Conservation (phyloP, 164 flowering plant species). For the Tetrastigma voinierianum region DNA sequence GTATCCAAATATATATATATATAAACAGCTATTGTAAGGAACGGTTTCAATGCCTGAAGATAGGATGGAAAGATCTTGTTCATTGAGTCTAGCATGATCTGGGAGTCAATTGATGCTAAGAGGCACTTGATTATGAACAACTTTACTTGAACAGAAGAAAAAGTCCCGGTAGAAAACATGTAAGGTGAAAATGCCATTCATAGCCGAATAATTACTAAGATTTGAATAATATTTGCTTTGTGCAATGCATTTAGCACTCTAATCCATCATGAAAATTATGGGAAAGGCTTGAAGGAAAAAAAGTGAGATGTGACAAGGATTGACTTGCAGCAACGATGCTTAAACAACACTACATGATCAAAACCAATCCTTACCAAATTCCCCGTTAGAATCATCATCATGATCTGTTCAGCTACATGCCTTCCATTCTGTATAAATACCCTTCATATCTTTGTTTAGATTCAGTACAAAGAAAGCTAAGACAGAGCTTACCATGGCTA, state of each 20-base stretch:
- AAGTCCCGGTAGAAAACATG: too few relatives aligned
- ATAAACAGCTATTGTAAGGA: too few relatives aligned
- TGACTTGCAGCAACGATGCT: constrained; percentile 8
- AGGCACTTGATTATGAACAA: too few relatives aligned
- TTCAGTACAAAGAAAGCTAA: neutral
- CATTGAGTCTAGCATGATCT: too few relatives aligned
- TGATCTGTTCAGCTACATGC: neutral
- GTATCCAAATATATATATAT: too few relatives aligned
- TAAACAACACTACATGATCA: constrained; percentile 13
- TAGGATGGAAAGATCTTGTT: too few relatives aligned
- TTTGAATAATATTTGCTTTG: too few relatives aligned
- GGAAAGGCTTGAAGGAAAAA: neutral
- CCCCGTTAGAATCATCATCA: neutral
- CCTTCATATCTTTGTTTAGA: neutral
- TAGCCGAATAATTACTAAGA: too few relatives aligned
- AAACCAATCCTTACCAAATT: constrained; percentile 1
- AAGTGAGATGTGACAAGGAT: neutral
- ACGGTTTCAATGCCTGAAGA: too few relatives aligned
- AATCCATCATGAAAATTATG: neutral
- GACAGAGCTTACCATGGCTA: constrained; percentile 13
- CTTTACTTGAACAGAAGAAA: too few relatives aligned
- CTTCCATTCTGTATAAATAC: constrained; percentile 3
- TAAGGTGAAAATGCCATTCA: too few relatives aligned
- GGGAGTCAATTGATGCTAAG: too few relatives aligned
- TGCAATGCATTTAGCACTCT: neutral